Conservation (phyloP, 2,329 filamentous ascomycete genomes). For the Stachybotrys chartarum region DNA sequence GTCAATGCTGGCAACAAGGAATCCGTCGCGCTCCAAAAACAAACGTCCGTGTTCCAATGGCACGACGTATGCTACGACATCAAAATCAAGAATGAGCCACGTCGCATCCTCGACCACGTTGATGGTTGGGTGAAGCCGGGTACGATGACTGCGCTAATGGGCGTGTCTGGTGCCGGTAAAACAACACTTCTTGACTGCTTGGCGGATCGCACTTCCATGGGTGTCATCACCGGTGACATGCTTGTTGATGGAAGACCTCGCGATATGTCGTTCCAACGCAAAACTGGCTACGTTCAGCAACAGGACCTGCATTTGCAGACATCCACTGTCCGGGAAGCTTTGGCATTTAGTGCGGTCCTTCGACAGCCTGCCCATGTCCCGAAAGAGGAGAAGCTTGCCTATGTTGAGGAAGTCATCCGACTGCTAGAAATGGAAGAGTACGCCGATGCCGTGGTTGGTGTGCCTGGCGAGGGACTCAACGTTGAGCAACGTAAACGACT, state of each 20-base stretch:
- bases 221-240: slow-evolving; percentile 77
- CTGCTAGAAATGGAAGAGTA: slow-evolving; percentile 57
- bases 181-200: slow-evolving; percentile 79
- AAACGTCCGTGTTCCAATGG: slow-evolving; percentile 76
- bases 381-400: slow-evolving; percentile 66
- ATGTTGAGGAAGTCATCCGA: slow-evolving; percentile 70
- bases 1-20: slow-evolving; percentile 29
- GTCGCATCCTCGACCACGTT: slow-evolving; percentile 71
- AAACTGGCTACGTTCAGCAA: slow-evolving; percentile 83
- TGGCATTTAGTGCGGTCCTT: slow-evolving; percentile 76
- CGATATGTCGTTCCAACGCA: slow-evolving; percentile 75
- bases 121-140: slow-evolving; percentile 89
- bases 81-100: slow-evolving; percentile 65
- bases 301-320: slow-evolving; percentile 79
- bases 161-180: slow-evolving; percentile 76
- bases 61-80: slow-evolving; percentile 64
- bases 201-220: slow-evolving; percentile 76
- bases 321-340: slow-evolving; percentile 73
- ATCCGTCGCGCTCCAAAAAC: slow-evolving; percentile 34
- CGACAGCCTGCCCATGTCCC: slow-evolving; percentile 65
- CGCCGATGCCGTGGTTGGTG: slow-evolving; percentile 54
- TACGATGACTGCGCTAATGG: slow-evolving; percentile 76
- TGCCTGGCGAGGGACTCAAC: slow-evolving; percentile 50
- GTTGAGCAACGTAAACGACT: slow-evolving; percentile 52
- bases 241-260: slow-evolving; percentile 52